phyloP scores from a whole-genome alignment of 1,284 basidiomycete species.

The Sporisorium reilianum region DNA sequence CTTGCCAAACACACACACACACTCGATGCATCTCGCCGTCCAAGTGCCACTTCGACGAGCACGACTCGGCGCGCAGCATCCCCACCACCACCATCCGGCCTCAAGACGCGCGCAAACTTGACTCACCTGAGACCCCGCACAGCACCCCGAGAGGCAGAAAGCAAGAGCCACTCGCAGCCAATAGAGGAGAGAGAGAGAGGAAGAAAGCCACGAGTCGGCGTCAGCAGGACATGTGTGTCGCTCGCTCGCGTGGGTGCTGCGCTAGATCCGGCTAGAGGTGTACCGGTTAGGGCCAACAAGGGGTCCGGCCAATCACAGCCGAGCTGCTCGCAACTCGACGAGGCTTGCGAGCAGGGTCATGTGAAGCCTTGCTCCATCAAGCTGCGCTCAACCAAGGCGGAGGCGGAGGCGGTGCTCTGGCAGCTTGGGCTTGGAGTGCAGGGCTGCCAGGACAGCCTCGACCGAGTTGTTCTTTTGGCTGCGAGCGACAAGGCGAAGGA shows the following conservation, averaged over 20 bases:
- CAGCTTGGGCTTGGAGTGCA: background rate
- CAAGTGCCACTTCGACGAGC: too few species aligned
- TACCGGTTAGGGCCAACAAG: too few species aligned
- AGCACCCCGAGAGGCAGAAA: too few species aligned
- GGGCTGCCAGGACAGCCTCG: background rate
- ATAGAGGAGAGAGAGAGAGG: too few species aligned
- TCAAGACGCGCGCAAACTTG: background rate
- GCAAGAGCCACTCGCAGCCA: slow-evolving; percentile 6
- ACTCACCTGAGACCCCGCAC: background rate
- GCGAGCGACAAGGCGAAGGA: background rate
- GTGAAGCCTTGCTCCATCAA: background rate
- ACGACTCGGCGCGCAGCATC: too few species aligned
- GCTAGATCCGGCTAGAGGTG: background rate
- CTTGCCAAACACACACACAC: too few species aligned
- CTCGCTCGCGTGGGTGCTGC: too few species aligned
- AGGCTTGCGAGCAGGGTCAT: slow-evolving; percentile 14
- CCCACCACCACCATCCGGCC: too few species aligned
- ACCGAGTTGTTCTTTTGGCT: background rate
- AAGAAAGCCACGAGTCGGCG: background rate
- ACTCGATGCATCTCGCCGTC: too few species aligned
- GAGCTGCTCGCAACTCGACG: background rate
- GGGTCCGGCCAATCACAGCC: too few species aligned
- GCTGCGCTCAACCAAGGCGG: too few species aligned
- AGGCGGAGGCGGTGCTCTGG: background rate
- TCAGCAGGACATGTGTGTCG: too few species aligned